Evolutionary conservation across 768 basidiomycete genomes (phyloP), one percentile per base, ranked within the genome.

Genomic region (Suillus subluteus): DNA sequence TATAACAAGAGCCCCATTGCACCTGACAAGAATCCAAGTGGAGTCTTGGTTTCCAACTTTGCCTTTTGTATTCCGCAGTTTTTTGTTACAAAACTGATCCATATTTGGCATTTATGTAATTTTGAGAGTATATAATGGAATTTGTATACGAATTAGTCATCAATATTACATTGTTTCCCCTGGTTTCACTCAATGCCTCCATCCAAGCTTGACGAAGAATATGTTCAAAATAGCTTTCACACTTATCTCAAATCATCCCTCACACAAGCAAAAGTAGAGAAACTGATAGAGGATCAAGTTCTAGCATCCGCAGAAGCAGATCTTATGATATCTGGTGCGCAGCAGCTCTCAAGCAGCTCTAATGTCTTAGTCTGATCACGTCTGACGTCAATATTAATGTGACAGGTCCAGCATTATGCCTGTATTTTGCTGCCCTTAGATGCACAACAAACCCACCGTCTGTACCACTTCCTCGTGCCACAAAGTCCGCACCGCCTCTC

Each of bases 381-480:
- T 16, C 62, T 62, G 15, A 30, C 46, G 18, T 21, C 16, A 21
- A 61, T 21, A 6, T 21, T 12, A 21, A 61, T 21, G 6, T 26
- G 18, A 26, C 62, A 89, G 92, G 92, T 0, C 94, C 94, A 16
- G 91, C 94, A 0, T 80, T 96, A 16, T 92, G 91, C 67, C 83
- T 96, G 0, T 95, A 92, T 78, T 96, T 94, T 76, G 91, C 92
- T 0, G 93, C 94, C 0, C 80, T 95, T 7, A 82, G 92, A 32
- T 90, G 86, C 38, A 90, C 87, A 0, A 92, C 91, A 15, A 78
- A 84, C 40, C 93, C 94, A 2, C 91, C 94, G 0, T 91, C 91
- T 0, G 92, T 95, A 0, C 91, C 94, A 2, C 83, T 94, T 4
- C 94, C 94, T 1, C 84, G 88, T 32, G 73, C 72, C 7, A 73